Conservation (phyloP, 2,329 filamentous ascomycete species). For the Helminthosporium solani region DNA sequence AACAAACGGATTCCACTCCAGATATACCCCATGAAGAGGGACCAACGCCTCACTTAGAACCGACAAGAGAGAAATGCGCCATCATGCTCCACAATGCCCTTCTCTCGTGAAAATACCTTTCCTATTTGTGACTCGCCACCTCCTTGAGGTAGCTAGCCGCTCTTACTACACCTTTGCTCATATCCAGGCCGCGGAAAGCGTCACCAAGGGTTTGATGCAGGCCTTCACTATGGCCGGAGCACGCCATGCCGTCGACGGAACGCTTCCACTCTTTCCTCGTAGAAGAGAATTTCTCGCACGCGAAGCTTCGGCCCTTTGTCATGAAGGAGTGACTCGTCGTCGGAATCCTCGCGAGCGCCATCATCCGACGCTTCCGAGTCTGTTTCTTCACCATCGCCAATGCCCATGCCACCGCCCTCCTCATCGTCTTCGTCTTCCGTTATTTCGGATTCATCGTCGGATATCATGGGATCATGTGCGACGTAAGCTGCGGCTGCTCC, state of each 20-base stretch:
- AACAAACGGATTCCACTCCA: too few relatives aligned
- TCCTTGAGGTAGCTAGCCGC: too few relatives aligned
- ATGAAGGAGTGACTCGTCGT: slow-evolving; percentile 54
- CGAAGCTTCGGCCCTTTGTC: slow-evolving; percentile 57
- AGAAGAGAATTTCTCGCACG: slow-evolving; percentile 77
- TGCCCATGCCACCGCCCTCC: slow-evolving; percentile 54
- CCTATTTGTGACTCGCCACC: too few relatives aligned
- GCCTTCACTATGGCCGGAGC: slow-evolving; percentile 27
- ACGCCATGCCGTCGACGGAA: slow-evolving; percentile 69
- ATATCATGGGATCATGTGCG: slow-evolving; percentile 19
- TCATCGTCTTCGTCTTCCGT: slow-evolving; percentile 49
- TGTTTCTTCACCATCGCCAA: slow-evolving; percentile 46
- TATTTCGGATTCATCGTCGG: slow-evolving; percentile 41
- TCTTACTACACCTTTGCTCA: not conserved
- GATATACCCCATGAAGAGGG: too few relatives aligned
- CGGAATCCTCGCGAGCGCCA: slow-evolving; percentile 46
- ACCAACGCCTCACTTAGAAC: not conserved
- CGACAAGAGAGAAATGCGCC: not conserved
- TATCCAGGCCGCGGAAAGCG: not conserved
- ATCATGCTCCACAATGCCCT: not conserved
- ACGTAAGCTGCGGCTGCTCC: slow-evolving; percentile 15
- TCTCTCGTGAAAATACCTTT: too few relatives aligned
- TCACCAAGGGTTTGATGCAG: not conserved
- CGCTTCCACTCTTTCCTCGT: slow-evolving; percentile 74
- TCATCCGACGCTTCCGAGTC: slow-evolving; percentile 38